Evolutionary conservation across 495 filamentous ascomycete genomes (phyloP).

Genomic region (Cudoniella acicularis): DNA sequence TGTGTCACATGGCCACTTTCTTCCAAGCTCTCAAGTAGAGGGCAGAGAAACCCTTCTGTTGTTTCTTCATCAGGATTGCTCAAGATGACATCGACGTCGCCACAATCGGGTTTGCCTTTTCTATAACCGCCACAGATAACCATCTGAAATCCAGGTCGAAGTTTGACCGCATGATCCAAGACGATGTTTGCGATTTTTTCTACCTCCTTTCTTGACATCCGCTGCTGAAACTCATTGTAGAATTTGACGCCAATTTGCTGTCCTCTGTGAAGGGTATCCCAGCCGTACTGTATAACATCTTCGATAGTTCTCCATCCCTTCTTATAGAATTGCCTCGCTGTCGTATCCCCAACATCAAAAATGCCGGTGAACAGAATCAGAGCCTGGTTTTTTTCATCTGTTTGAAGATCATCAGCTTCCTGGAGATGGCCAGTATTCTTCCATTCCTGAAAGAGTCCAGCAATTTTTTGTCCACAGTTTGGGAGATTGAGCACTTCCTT

Average conservation of each 20-base stretch:
- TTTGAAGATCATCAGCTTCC: slow-evolving; percentile 61
- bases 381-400: slow-evolving; percentile 57
- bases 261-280: slow-evolving; percentile 66
- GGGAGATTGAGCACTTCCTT: slow-evolving; percentile 69
- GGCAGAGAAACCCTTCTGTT: slow-evolving; percentile 62
- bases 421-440: slow-evolving; percentile 51
- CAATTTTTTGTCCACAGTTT: slow-evolving; percentile 78
- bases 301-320: slow-evolving; percentile 75
- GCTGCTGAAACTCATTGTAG: slow-evolving; percentile 76
- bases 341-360: slow-evolving; percentile 85
- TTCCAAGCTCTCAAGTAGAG: slow-evolving; percentile 69
- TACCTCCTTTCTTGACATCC: slow-evolving; percentile 71
- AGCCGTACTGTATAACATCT: slow-evolving; percentile 81
- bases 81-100: slow-evolving; percentile 85
- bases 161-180: slow-evolving; percentile 54
- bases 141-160: slow-evolving; percentile 57
- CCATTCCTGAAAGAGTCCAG: slow-evolving; percentile 75
- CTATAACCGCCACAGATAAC: slow-evolving; percentile 83
- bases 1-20: slow-evolving; percentile 71
- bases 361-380: slow-evolving; percentile 73
- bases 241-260: slow-evolving; percentile 97
- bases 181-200: slow-evolving; percentile 63
- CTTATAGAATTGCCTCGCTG: slow-evolving; percentile 75
- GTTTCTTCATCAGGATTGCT: slow-evolving; percentile 68
- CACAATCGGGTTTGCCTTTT: slow-evolving; percentile 67